Evolutionary conservation across 2,329 filamentous ascomycete genomes (phyloP).

Genomic region (Botryotinia narcissicola): DNA sequence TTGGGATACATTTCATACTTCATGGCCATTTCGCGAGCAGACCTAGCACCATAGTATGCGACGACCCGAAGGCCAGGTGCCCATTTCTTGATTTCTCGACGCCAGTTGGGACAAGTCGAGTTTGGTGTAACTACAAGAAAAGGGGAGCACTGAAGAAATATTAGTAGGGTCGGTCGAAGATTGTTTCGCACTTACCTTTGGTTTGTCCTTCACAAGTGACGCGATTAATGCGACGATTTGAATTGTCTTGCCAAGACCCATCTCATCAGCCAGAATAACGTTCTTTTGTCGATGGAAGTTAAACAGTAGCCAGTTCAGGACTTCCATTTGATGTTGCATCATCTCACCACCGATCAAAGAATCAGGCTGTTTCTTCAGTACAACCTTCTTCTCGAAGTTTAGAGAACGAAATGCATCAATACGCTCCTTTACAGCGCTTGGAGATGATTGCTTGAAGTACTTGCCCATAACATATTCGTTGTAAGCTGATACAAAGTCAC

Average conservation of each 20-base stretch:
- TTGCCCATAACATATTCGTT: conserved; percentile 79
- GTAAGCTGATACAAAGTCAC: conserved; percentile 79
- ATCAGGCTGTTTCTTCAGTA: conserved; percentile 69
- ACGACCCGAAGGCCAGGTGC: conserved; percentile 81
- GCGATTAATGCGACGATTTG: conserved; percentile 84
- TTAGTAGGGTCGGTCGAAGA: conserved; percentile 52
- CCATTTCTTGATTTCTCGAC: conserved; percentile 93
- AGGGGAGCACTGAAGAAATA: conserved; percentile 65
- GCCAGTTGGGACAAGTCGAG: conserved; percentile 96
- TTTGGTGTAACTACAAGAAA: conserved; percentile 94
- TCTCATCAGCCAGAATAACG: conserved; percentile 92
- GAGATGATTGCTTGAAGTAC: conserved; percentile 60
- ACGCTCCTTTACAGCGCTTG: conserved; percentile 61
- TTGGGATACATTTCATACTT: conserved; percentile 82
- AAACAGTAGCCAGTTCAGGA: conserved; percentile 91
- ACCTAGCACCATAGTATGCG: conserved; percentile 81
- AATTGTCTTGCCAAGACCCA: conserved; percentile 97
- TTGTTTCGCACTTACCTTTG: conserved; percentile 39
- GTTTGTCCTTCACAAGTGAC: conserved; percentile 64
- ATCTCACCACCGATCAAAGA: conserved; percentile 74
- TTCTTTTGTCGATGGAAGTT: conserved; percentile 83
- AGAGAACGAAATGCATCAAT: conserved; percentile 64
- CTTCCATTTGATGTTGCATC: conserved; percentile 92
- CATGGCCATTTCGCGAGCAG: conserved; percentile 72
- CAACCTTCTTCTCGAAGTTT: conserved; percentile 63